Conservation (phyloP, 225 moss, liverwort and hornwort genomes). For the Marchantia paleacea region DNA sequence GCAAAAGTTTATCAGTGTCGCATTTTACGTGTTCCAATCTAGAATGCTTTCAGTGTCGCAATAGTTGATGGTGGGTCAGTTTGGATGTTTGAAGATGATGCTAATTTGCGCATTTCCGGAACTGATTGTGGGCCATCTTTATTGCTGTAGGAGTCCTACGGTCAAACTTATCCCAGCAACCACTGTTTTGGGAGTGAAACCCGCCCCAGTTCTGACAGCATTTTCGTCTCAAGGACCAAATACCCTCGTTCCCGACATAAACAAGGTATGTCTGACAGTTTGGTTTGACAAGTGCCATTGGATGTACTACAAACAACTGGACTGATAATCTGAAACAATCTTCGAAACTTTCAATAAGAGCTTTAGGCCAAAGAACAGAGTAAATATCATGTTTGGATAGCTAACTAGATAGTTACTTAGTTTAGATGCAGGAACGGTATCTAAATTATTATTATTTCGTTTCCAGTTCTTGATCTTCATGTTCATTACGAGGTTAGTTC, state of each 20-base stretch:
- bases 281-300: too few species aligned
- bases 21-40: neutral
- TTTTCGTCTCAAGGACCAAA: slow-evolving; percentile 71
- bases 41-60: neutral
- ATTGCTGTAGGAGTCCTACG: slow-evolving; percentile 29
- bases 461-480: too few species aligned
- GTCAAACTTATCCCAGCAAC: slow-evolving; percentile 34
- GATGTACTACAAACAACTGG: too few species aligned
- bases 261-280: slow-evolving; percentile 29
- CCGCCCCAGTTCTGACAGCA: slow-evolving; percentile 49
- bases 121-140: neutral
- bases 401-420: too few species aligned
- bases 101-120: neutral
- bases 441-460: too few species aligned
- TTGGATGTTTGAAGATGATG: neutral
- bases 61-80: neutral
- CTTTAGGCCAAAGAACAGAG: too few species aligned
- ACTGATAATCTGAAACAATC: too few species aligned
- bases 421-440: too few species aligned
- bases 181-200: slow-evolving; percentile 52
- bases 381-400: too few species aligned
- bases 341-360: too few species aligned
- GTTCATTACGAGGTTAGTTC: too few species aligned
- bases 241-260: slow-evolving; percentile 27
- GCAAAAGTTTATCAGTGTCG: neutral